A percentile compares a stretch with the other conserved stretches of the same genome.
phyloP scores from a whole-genome alignment of 2,329 filamentous ascomycete genomes.

The Ophiocordyceps sinensis region DNA sequence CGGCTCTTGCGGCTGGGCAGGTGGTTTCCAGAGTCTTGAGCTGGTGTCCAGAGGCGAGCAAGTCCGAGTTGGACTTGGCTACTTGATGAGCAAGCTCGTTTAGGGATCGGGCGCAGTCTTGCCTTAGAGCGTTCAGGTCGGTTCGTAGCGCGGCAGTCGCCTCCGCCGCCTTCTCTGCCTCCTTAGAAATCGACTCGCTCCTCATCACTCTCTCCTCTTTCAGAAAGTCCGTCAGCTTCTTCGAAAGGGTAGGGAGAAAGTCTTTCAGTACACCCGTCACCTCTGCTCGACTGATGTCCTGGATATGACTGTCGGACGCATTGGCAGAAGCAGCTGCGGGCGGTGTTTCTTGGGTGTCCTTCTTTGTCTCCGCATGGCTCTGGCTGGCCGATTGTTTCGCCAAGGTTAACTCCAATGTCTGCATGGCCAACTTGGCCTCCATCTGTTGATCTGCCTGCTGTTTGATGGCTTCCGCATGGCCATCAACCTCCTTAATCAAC shows the following conservation, averaged over 20 bases:
- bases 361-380: not conserved
- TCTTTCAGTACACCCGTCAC: not conserved
- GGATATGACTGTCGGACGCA: not conserved
- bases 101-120: not conserved
- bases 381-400: not conserved
- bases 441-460: not conserved
- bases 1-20: not conserved
- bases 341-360: not conserved
- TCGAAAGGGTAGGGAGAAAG: not conserved
- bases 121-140: conserved; percentile 1
- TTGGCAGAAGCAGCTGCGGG: not conserved
- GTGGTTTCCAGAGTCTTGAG: not conserved
- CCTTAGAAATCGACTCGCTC: conserved; percentile 1
- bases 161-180: conserved; percentile 3
- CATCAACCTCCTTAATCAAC: not conserved
- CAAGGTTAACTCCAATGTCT: not conserved
- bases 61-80: not conserved
- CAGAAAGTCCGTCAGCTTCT: conserved; percentile 6
- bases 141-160: conserved; percentile 1
- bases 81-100: not conserved
- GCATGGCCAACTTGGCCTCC: not conserved
- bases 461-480: not conserved
- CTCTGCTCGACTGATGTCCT: not conserved
- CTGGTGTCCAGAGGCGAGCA: not conserved
- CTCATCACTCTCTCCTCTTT: conserved; percentile 6